Conservation (phyloP, 2,329 filamentous ascomycete genomes). For the Aureobasidium pullulans region DNA sequence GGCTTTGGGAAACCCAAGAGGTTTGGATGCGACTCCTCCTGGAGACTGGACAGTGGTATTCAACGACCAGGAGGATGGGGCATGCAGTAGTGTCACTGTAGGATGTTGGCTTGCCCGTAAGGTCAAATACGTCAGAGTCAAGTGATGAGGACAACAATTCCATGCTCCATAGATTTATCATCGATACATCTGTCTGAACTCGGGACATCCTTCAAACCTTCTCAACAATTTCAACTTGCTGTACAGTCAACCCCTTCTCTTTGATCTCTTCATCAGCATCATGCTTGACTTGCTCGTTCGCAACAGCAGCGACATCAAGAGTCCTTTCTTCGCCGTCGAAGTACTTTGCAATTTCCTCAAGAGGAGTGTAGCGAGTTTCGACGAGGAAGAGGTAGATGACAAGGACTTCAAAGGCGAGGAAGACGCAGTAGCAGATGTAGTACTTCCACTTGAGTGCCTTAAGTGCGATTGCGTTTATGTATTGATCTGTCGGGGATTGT, state of each 20-base stretch:
- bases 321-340: constrained; percentile 26
- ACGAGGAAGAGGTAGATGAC: constrained; percentile 31
- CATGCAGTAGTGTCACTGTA: constrained; percentile 25
- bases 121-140: constrained; percentile 17
- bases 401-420: constrained; percentile 25
- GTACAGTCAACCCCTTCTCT: background rate
- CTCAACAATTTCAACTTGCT: background rate
- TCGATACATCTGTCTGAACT: too few relatives aligned
- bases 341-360: constrained; percentile 40
- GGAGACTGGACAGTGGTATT: constrained; percentile 39
- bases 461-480: constrained; percentile 32
- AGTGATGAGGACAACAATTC: background rate
- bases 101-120: constrained; percentile 37
- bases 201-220: background rate
- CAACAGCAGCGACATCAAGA: constrained; percentile 3
- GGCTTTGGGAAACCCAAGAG: constrained; percentile 32
- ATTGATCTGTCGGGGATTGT: background rate
- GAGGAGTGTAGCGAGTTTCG: constrained; percentile 36
- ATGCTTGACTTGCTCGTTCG: background rate
- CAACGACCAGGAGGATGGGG: constrained; percentile 17
- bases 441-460: constrained; percentile 23
- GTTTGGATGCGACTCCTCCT: constrained; percentile 35
- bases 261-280: background rate
- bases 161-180: too few relatives aligned
- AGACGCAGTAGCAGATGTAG: constrained; percentile 24